These are phyloP conservation scores for Yamadazyma triangularis DNA, from an alignment of 1,139 yeast species.

Conservation along the genomic window DNA sequence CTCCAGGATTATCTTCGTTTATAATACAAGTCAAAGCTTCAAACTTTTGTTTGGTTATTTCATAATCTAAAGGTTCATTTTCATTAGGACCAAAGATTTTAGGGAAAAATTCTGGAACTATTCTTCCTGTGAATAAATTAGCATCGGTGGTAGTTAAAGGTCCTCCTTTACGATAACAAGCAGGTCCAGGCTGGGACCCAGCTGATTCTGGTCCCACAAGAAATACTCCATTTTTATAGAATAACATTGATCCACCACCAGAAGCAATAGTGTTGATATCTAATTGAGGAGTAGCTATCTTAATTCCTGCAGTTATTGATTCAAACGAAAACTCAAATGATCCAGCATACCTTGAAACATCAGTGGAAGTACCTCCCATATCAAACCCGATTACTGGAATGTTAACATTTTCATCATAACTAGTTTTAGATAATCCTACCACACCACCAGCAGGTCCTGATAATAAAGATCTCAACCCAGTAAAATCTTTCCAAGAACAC, in stretches of 20 bases:
- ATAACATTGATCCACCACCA: slow-evolving; percentile 53
- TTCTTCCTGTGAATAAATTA: slow-evolving; percentile 46
- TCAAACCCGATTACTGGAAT: slow-evolving; percentile 52
- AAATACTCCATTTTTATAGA: slow-evolving; percentile 48
- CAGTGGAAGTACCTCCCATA: slow-evolving; percentile 62
- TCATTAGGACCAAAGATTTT: slow-evolving; percentile 52
- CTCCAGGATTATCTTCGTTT: slow-evolving; percentile 30
- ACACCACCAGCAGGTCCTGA: slow-evolving; percentile 64
- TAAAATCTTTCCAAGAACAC: slow-evolving; percentile 42
- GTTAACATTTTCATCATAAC: slow-evolving; percentile 34
- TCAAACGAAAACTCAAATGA: slow-evolving; percentile 49
- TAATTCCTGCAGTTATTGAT: slow-evolving; percentile 50
- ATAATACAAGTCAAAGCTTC: slow-evolving; percentile 34
- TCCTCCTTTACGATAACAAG: slow-evolving; percentile 54
- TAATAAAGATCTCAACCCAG: slow-evolving; percentile 48
- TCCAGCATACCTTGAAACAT: slow-evolving; percentile 46
- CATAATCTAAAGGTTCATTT: slow-evolving; percentile 41
- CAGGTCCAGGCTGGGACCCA: slow-evolving; percentile 57
- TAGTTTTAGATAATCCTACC: slow-evolving; percentile 50
- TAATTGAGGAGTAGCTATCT: slow-evolving; percentile 53
- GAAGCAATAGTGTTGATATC: slow-evolving; percentile 59
- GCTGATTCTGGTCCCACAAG: slow-evolving; percentile 56
- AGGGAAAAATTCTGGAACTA: slow-evolving; percentile 47
- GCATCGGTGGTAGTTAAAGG: slow-evolving; percentile 57
- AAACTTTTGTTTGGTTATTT: slow-evolving; percentile 34